Evolutionary conservation across 116 monocot genomes (phyloP).

Genomic region (Dioscorea cayenensis): DNA sequence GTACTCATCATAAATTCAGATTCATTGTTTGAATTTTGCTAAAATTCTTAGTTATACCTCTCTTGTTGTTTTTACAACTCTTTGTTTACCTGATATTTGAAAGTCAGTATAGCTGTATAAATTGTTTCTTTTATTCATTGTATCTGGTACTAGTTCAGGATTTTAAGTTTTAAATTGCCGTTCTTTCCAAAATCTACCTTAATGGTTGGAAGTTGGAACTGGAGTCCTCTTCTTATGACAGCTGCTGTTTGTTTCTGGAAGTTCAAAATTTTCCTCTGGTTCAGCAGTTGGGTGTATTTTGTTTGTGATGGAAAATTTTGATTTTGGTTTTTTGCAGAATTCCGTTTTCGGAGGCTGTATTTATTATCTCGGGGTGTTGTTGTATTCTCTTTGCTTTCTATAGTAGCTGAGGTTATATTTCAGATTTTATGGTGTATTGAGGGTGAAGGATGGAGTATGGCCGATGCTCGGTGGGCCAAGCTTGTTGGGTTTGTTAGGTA

Average conservation of each 20-base stretch:
- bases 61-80: too few species aligned
- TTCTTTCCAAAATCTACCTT: not conserved
- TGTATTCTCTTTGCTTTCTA: conserved; percentile 54
- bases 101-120: too few species aligned
- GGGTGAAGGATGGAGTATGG: conserved; percentile 42
- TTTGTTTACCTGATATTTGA: too few species aligned
- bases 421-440: conserved; percentile 67
- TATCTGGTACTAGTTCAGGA: too few species aligned
- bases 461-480: conserved; percentile 64
- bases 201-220: not conserved
- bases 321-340: conserved; percentile 24
- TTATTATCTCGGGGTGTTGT: conserved; percentile 53
- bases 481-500: conserved; percentile 80
- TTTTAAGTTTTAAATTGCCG: too few species aligned
- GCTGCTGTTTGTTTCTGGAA: not conserved
- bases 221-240: not conserved
- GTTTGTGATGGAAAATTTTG: not conserved
- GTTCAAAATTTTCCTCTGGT: not conserved
- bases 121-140: too few species aligned
- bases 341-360: conserved; percentile 36
- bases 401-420: conserved; percentile 59
- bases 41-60: not conserved
- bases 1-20: not conserved
- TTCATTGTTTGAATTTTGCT: not conserved
- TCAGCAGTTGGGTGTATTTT: not conserved